These are phyloP conservation scores for Vigna radiata DNA, from an alignment of 306 rosid species.

Conservation along the genomic window DNA sequence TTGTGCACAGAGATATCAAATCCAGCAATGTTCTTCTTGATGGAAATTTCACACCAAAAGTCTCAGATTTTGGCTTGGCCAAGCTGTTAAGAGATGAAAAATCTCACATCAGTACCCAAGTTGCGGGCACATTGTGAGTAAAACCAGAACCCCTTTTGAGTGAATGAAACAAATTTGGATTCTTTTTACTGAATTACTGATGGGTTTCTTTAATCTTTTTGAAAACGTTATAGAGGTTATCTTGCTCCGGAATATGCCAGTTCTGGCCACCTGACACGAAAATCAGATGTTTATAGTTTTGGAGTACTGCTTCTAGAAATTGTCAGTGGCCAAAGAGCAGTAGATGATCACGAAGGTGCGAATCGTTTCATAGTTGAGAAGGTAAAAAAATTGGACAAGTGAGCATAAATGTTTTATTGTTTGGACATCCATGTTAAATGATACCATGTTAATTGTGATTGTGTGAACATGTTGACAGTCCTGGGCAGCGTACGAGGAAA, in stretches of 20 bases:
- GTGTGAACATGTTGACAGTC: slow-evolving; percentile 58
- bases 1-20: slow-evolving; percentile 84
- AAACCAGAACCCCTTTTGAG: background rate
- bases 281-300: slow-evolving; percentile 81
- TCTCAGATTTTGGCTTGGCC: slow-evolving; percentile 82
- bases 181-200: background rate
- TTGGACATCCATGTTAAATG: background rate
- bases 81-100: slow-evolving; percentile 61
- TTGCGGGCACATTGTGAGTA: slow-evolving; percentile 90
- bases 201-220: background rate
- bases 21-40: slow-evolving; percentile 84
- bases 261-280: slow-evolving; percentile 75
- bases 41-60: slow-evolving; percentile 63
- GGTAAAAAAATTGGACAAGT: slow-evolving; percentile 42
- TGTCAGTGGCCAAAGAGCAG: slow-evolving; percentile 61
- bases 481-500: slow-evolving; percentile 61
- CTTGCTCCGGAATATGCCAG: slow-evolving; percentile 88
- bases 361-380: slow-evolving; percentile 75
- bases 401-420: background rate
- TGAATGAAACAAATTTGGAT: background rate
- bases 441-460: background rate
- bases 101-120: slow-evolving; percentile 72
- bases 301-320: slow-evolving; percentile 76
- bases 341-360: slow-evolving; percentile 53
- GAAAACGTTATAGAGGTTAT: slow-evolving; percentile 59